Evolutionary conservation across 1,139 yeast species (phyloP).

Genomic region (Zygosaccharomyces sapae): DNA sequence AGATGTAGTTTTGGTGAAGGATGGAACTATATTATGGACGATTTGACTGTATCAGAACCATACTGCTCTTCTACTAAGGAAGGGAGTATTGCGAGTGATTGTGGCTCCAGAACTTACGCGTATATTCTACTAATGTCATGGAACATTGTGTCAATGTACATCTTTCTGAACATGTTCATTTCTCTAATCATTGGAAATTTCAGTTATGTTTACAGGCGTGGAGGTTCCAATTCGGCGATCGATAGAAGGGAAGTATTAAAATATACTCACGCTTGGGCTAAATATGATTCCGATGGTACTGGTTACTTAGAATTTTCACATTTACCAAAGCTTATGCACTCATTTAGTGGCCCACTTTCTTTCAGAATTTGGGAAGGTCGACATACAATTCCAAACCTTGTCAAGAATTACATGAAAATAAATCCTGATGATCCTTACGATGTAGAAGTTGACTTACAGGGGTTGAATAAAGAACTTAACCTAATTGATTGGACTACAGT

Average conservation of each 20-base stretch:
- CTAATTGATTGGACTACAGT: slow-evolving; percentile 53
- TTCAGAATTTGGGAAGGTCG: slow-evolving; percentile 61
- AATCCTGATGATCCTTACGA: slow-evolving; percentile 56
- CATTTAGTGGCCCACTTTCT: slow-evolving; percentile 68
- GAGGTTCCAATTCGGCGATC: slow-evolving; percentile 50
- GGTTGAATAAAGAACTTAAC: slow-evolving; percentile 43
- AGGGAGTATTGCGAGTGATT: slow-evolving; percentile 55
- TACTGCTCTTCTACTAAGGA: slow-evolving; percentile 49
- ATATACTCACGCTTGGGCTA: slow-evolving; percentile 71
- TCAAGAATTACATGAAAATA: slow-evolving; percentile 48
- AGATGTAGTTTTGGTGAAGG: slow-evolving; percentile 94
- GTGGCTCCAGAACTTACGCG: slow-evolving; percentile 76
- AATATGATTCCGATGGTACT: slow-evolving; percentile 71
- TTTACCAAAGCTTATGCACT: slow-evolving; percentile 56
- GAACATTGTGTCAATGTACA: slow-evolving; percentile 92
- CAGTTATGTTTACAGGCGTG: slow-evolving; percentile 69
- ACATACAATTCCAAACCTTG: slow-evolving; percentile 48
- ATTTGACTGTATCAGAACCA: slow-evolving; percentile 62
- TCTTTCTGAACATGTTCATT: slow-evolving; percentile 84
- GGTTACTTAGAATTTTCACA: slow-evolving; percentile 62
- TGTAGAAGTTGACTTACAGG: slow-evolving; percentile 46
- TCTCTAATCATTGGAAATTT: slow-evolving; percentile 90
- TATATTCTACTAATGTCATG: slow-evolving; percentile 75
- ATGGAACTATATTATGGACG: slow-evolving; percentile 88
- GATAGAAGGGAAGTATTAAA: slow-evolving; percentile 71